Base-by-base conservation (phyloP, 257 asterid species). In the Solanum commersonii region DNA sequence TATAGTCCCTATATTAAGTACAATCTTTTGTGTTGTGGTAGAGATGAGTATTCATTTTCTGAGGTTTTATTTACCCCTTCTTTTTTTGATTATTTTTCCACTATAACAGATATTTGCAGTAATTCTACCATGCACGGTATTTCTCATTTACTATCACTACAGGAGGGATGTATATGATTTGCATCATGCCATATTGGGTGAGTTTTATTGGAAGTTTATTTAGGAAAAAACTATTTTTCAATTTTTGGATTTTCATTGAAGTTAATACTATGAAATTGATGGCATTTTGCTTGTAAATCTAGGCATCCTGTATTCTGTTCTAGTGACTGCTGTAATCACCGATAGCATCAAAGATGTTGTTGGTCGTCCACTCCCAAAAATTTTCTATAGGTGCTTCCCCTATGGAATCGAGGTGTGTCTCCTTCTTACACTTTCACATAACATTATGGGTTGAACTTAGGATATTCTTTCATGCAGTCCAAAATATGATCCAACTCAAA, bases 291-390 rank as follows among this genome's bases (percentile, higher is more conserved):
- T 82, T 86, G 84, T 46, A 49, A 76, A 35, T 73, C 2, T 86
- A 94, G 97, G 97, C 18, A 89, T 93, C 33, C 31, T 86, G 31
- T 93, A 90, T 89, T 91, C 95, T 6, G 88, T 92, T 46, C 84
- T 92, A 60, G 88, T 94, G 68, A 87, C 95, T 27, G 95, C 86
- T 23, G 94, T 93, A 38, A 86, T 94, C 44, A 94, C 97, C 3
- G 97, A 94, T 90, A 87, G 94, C 37, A 90, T 94, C 46, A 94
- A 94, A 91, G 94, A 90, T 82, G 92, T 91, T 4, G 95, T 93
- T 37, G 97, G 97, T 34, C 93, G 95, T 1, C 95, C 97, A 1
- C 93, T 95, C 22, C 95, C 95, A 12, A 91, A 91, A 88, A 92
- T 94, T 81, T 94, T 68, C 90, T 94, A 83, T 87, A 90, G 95